These are phyloP conservation scores for Bodo saltans DNA, from an alignment of 78 protist species.

Conservation along the genomic window DNA sequence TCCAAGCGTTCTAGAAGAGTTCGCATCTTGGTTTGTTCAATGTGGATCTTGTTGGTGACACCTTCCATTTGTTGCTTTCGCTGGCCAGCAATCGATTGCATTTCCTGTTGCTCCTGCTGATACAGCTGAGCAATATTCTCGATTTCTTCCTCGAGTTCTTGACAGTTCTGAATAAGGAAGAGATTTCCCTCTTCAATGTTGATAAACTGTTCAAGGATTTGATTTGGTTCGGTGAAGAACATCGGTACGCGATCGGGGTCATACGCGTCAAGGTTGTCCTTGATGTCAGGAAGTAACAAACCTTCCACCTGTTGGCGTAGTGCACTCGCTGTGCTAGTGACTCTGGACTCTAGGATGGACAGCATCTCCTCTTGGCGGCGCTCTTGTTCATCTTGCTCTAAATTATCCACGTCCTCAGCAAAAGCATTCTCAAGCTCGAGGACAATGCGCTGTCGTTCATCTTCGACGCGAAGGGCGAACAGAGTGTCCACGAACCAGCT, in stretches of 20 bases:
- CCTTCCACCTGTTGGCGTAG: not conserved
- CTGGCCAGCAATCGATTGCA: not conserved
- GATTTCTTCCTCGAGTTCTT: conserved; percentile 57
- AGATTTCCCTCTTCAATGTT: conserved; percentile 68
- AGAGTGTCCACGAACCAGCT: conserved; percentile 7
- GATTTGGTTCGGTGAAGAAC: conserved; percentile 56
- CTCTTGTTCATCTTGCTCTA: not conserved
- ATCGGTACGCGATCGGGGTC: conserved; percentile 36
- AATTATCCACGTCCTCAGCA: conserved; percentile 3
- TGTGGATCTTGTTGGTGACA: not conserved
- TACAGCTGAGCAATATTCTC: conserved; percentile 41
- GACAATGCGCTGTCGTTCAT: not conserved
- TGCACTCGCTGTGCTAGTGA: too few species aligned
- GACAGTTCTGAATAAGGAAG: conserved; percentile 65
- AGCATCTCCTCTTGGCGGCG: not conserved
- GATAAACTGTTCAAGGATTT: conserved; percentile 58
- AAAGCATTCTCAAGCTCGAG: not conserved
- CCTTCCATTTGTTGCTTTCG: conserved; percentile 20
- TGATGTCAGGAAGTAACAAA: not conserved
- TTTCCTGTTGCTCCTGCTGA: conserved; percentile 18
- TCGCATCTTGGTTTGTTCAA: conserved; percentile 5
- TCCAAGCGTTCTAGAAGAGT: conserved; percentile 6
- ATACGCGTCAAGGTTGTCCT: not conserved
- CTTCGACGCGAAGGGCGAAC: not conserved
- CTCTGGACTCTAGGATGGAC: not conserved